Conservation (phyloP, 2,329 filamentous ascomycete species). For the Claviceps quebecensis region DNA sequence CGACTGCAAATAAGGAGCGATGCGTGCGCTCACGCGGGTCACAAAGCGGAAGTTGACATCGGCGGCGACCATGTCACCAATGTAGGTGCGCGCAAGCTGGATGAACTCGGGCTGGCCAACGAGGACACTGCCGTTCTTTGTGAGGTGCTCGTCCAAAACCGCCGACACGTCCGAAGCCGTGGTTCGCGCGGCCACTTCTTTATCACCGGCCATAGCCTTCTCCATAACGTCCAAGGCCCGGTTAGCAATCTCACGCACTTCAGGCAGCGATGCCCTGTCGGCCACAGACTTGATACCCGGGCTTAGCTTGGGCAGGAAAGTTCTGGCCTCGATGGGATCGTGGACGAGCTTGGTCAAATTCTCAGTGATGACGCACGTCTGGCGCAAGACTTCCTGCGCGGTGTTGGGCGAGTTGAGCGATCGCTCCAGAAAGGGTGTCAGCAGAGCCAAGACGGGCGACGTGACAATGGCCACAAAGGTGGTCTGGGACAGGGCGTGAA, state of each 20-base stretch:
- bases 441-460: constrained; percentile 82
- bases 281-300: constrained; percentile 85
- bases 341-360: constrained; percentile 98
- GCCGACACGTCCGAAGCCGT: constrained; percentile 60
- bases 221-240: constrained; percentile 77
- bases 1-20: constrained; percentile 62
- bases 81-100: constrained; percentile 55
- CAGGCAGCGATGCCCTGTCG: constrained; percentile 79
- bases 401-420: constrained; percentile 85
- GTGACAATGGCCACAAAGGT: constrained; percentile 97
- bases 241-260: constrained; percentile 80
- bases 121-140: constrained; percentile 52
- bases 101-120: constrained; percentile 47
- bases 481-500: constrained; percentile 90
- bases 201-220: constrained; percentile 72
- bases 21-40: constrained; percentile 52
- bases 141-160: constrained; percentile 62
- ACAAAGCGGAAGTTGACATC: constrained; percentile 74
- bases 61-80: constrained; percentile 74
- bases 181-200: constrained; percentile 51
- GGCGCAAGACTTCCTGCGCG: constrained; percentile 82
- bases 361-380: constrained; percentile 92
- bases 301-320: constrained; percentile 86
- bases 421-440: constrained; percentile 88
- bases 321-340: constrained; percentile 82